phyloP scores from a whole-genome alignment of 2,329 filamentous ascomycete species.

The Cucurbitaria berberidis region DNA sequence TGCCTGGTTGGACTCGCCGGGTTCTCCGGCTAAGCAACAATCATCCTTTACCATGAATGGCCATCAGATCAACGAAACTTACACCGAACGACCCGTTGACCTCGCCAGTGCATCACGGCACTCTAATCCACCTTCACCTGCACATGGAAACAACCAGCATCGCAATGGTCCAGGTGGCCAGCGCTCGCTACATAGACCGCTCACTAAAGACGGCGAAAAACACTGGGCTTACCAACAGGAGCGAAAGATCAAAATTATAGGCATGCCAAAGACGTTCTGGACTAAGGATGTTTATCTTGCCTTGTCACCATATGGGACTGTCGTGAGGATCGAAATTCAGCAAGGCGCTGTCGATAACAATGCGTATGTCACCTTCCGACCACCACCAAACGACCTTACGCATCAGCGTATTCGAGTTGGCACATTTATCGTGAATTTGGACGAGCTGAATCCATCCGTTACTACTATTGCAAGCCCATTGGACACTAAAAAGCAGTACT shows the following conservation, averaged over 20 bases:
- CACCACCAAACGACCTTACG: slow-evolving; percentile 16
- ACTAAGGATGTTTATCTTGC: slow-evolving; percentile 29
- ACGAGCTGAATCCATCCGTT: slow-evolving; percentile 1
- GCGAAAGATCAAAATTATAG: slow-evolving; percentile 24
- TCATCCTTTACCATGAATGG: slow-evolving; percentile 17
- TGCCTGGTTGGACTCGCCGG: not conserved
- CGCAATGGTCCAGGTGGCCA: slow-evolving; percentile 1
- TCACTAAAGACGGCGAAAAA: slow-evolving; percentile 1
- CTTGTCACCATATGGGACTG: slow-evolving; percentile 31
- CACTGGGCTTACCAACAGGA: slow-evolving; percentile 32
- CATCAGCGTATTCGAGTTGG: slow-evolving; percentile 11
- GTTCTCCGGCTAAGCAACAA: slow-evolving; percentile 6
- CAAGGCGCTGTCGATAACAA: slow-evolving; percentile 4
- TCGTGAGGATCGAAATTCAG: slow-evolving; percentile 40
- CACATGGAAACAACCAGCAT: not conserved
- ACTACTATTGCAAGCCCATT: slow-evolving; percentile 30
- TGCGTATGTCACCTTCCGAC: slow-evolving; percentile 35
- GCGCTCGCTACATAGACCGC: not conserved
- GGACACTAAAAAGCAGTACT: slow-evolving; percentile 28
- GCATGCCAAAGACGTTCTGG: slow-evolving; percentile 24
- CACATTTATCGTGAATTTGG: slow-evolving; percentile 5
- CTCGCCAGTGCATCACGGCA: not conserved
- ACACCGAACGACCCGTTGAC: slow-evolving; percentile 4
- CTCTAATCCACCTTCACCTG: not conserved
- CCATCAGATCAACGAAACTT: slow-evolving; percentile 23